Evolutionary conservation across 441 rosid species (phyloP), one percentile per base, ranked within the genome.

Genomic region (Biscutella laevigata): DNA sequence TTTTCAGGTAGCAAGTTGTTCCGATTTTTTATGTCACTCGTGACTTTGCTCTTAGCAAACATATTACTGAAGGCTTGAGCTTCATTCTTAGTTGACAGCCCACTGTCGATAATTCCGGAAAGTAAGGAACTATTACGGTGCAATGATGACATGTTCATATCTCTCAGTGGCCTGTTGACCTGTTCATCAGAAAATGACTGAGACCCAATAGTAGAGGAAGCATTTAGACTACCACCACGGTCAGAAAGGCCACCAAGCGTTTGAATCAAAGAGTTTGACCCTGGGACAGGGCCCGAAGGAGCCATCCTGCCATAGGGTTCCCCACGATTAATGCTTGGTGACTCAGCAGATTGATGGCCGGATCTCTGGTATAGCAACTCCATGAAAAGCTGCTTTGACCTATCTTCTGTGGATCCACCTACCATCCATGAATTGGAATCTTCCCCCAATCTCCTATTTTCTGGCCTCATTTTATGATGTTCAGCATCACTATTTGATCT

Each of bases 321-420:
- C 32, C 69, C 73, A 36, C 36, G 58, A n/a, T 59, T 63, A 56
- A 53, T 66, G 67, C 67, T 76, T 45, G 58, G 57, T 11, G 71
- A 48, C 52, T 69, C 73, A 21, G 47, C 7, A 32, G 72, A 41
- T 30, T 70, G 77, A 27, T 71, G 70, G 7, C 68, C 62, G 7
- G 78, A 63, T 61, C 74, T 73, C 73, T 69, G 76, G 61, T 71
- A 77, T 45, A 80, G 81, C 64, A 80, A 50, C 16, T 77, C 76
- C 81, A 80, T 71, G 57, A 80, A 68, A 41, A 77, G 70, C 55
- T 56, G 76, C 55, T 74, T 75, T 32, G 86, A 80, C 64, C 64
- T 73, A 62, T 73, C 81, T 13, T 80, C 79, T 56, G 60, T 65
- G n/a, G 70, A 57, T 29, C 68, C 71, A 29, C 66, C 78, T 38